Base-by-base conservation (phyloP, 225 moss, liverwort and hornwort genomes). In the Pleurozium schreberi region DNA sequence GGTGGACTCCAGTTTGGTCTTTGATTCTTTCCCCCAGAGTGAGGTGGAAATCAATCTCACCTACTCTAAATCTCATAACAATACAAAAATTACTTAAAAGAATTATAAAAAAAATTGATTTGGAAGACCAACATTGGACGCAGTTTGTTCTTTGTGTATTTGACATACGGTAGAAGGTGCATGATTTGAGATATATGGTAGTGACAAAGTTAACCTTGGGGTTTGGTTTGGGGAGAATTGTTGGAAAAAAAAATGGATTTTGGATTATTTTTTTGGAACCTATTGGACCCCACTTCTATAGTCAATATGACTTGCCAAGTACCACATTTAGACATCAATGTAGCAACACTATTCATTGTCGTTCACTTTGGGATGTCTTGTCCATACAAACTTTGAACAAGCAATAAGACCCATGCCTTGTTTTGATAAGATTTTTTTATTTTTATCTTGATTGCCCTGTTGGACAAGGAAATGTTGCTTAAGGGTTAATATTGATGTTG, bases 381-480 rank as follows among this genome's bases (percentile, higher is more conserved):
- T 38, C 6, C 2, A 36, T 1, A 14, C 2, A 16, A 38, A 11
- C 2, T n/a, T 78, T 38, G 16, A 10, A 23, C 14, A 38, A 25
- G 25, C 15, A 55, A 26, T 0, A 6, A 57, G 10, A 4, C 4
- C 2, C 2, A 4, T 78, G 26, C n/a, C 2, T 2, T 0, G 0
- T 6, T 52, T 22, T 8, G 3, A 14, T 2, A 10, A 14, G 12
- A 4, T 21, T 14, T 36, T 76, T 76, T 8, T 4, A 15, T 47
- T 34, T 6, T 2, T 12, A 20, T 8, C 8, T 34, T 1, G 5
- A 31, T 2, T 22, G 4, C 8, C 8, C 0, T 0, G 1, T 8
- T 76, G 22, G 1, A 12, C 5, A 52, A 52, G 2, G 5, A 1
- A 53, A 76, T 76, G 20, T 52, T 1, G 0, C 15, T 14, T 16